Base-by-base conservation (phyloP, 345 rosid species). In the Bruguiera gymnorhiza region DNA sequence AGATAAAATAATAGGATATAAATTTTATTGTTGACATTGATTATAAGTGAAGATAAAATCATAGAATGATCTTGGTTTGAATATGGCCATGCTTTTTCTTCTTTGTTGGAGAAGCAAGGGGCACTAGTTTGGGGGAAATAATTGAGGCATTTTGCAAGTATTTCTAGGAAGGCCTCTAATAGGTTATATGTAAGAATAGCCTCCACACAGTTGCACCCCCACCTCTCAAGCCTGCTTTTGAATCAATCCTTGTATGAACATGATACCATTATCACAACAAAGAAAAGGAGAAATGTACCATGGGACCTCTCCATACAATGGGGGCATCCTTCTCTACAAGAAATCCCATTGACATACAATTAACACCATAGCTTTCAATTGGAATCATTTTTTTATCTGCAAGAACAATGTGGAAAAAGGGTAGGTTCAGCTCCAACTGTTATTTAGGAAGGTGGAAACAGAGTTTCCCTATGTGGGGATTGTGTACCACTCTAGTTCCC, bases 271-370 rank as follows among this genome's bases (percentile, higher is more conserved):
- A 52, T 43, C 55, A 61, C 21, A 53, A 6, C 39, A 60, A 13
- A 1, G 27, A 15, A 58, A 56, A 21, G 2, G 18, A 72, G 55
- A 37, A 24, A 6, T 36, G 5, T 71, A 92, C 99, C 98, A 92
- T 92, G 69, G 97, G 97, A 74, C 91, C 98, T 82, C 98, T 85
- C 98, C 99, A 95, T 30, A 92, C 92, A 66, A 95, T 76, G 8
- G 96, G 88, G n/a, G 92, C 93, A 74, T 90, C 96, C 79, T 89
- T 86, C 60, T 87, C 96, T 8, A 90, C 96, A 71, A 95, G 96
- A 68, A 95, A 86, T 70, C 99, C 99, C 65, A 95, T 92, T 10
- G 99, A 92, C 91, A 95, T 92, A 54, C 99, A 92, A 76, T 84
- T 92, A 66, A 95, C 92, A 39, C 94, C 93, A 77, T 92, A 84